Evolutionary conservation across 345 rosid genomes (phyloP).

Genomic region (Citrus trifoliata): DNA sequence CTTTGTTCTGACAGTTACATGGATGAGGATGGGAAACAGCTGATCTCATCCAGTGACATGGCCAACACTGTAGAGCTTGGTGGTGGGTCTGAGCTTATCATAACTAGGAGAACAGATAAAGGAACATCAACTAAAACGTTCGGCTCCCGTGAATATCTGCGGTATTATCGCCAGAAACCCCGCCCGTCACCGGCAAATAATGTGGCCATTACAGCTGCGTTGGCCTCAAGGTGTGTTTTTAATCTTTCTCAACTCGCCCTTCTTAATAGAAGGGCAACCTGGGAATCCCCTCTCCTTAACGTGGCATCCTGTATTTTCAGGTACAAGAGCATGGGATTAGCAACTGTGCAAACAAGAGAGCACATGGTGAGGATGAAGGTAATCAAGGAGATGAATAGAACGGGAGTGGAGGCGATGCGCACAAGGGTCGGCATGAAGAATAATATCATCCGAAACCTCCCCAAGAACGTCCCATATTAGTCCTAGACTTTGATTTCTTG

Average conservation of each 20-base stretch:
- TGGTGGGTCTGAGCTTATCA: conserved; percentile 84
- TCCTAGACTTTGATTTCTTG: neutral
- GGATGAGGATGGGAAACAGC: conserved; percentile 72
- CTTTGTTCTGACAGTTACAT: conserved; percentile 47
- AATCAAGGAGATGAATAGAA: conserved; percentile 59
- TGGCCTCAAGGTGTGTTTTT: conserved; percentile 63
- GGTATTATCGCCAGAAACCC: conserved; percentile 89
- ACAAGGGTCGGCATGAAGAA: conserved; percentile 75
- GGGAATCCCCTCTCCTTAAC: neutral
- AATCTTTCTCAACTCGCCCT: conserved; percentile 5
- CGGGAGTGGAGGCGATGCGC: conserved; percentile 71
- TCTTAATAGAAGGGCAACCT: neutral
- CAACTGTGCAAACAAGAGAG: conserved; percentile 71
- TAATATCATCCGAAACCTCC: conserved; percentile 77
- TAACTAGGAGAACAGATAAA: conserved; percentile 50
- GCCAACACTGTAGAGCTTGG: conserved; percentile 57
- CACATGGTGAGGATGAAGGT: conserved; percentile 75
- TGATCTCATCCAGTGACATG: conserved; percentile 57
- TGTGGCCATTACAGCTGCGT: conserved; percentile 53
- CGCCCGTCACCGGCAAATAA: conserved; percentile 59
- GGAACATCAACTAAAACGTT: conserved; percentile 52
- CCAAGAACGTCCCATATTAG: conserved; percentile 76
- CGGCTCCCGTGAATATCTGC: conserved; percentile 85
- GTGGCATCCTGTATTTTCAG: conserved; percentile 27
- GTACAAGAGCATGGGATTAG: conserved; percentile 85